Conservation (phyloP, 345 rosid species). For the Moricandia arvensis region DNA sequence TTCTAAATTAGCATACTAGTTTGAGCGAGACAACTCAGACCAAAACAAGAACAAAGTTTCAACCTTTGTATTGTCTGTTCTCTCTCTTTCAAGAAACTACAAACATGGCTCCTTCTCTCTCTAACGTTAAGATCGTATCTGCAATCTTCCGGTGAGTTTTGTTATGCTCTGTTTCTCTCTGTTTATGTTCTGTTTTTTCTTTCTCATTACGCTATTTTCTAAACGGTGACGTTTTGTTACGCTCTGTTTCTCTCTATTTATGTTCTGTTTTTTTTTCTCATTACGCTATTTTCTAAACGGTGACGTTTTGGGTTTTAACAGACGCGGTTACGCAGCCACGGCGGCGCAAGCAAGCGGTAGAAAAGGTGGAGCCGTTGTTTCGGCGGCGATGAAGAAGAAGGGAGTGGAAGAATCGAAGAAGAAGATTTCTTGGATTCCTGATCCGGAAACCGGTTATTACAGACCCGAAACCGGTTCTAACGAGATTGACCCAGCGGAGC, state of each 20-base stretch:
- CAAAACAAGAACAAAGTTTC: not conserved
- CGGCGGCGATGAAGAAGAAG: conserved; percentile 40
- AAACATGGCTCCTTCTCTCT: conserved; percentile 38
- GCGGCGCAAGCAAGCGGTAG: conserved; percentile 32
- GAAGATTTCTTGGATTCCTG: conserved; percentile 75
- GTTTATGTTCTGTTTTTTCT: not conserved
- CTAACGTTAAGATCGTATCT: conserved; percentile 39
- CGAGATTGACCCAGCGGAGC: conserved; percentile 69
- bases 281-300: conserved; percentile 1
- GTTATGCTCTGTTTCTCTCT: not conserved
- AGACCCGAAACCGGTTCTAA: conserved; percentile 65
- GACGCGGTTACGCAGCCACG: conserved; percentile 43
- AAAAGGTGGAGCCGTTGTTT: conserved; percentile 27
- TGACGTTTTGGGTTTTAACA: conserved; percentile 15
- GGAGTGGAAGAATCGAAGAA: conserved; percentile 44
- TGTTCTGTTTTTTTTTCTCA: not conserved
- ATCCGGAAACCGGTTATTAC: conserved; percentile 83
- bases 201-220: no score
- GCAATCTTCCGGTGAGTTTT: conserved; percentile 34
- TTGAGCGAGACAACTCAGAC: not conserved
- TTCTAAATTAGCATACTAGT: not conserved
- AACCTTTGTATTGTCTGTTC: conserved; percentile 20
- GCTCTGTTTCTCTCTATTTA: not conserved
- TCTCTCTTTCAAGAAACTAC: not conserved
- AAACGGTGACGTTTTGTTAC: no score